Percentiles rank a stretch among this genome's conserved stretches.
These are phyloP conservation scores for Penicillium angulare DNA, from an alignment of 495 filamentous ascomycete species.

Conservation along the genomic window DNA sequence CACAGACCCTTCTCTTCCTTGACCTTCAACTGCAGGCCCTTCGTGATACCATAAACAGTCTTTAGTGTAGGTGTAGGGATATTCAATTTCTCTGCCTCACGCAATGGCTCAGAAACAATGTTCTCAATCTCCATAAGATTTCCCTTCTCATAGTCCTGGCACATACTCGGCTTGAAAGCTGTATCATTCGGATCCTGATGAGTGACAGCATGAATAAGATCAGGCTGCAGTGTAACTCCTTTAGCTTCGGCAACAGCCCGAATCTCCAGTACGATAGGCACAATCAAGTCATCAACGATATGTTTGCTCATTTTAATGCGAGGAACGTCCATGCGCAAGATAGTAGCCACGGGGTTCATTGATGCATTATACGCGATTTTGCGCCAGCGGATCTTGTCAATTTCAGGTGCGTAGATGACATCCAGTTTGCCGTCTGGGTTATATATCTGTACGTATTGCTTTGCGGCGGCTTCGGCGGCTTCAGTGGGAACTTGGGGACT, in stretches of 20 bases:
- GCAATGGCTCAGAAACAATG: conserved; percentile 1
- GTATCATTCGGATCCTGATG: conserved; percentile 33
- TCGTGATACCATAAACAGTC: background rate
- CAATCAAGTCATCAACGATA: conserved; percentile 9
- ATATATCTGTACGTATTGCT: conserved; percentile 42
- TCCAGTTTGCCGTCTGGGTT: conserved; percentile 26
- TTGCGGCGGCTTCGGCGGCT: conserved; percentile 22
- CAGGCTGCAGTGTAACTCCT: conserved; percentile 32
- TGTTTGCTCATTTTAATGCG: conserved; percentile 8
- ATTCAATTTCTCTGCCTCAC: background rate
- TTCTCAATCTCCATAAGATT: conserved; percentile 5
- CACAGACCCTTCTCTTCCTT: background rate
- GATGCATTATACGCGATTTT: conserved; percentile 28
- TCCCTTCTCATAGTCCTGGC: conserved; percentile 35
- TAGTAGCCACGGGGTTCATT: conserved; percentile 9
- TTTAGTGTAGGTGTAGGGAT: conserved; percentile 1
- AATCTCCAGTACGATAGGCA: conserved; percentile 16
- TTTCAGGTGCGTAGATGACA: conserved; percentile 29
- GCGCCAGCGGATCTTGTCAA: conserved; percentile 43
- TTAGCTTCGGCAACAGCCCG: conserved; percentile 10
- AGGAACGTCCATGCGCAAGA: conserved; percentile 12
- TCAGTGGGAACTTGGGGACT: conserved; percentile 23
- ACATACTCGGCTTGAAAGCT: conserved; percentile 47
- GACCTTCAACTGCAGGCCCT: background rate
- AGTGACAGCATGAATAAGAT: conserved; percentile 34